Evolutionary conservation across 345 rosid genomes (phyloP).

Genomic region (Bruguiera sexangula): DNA sequence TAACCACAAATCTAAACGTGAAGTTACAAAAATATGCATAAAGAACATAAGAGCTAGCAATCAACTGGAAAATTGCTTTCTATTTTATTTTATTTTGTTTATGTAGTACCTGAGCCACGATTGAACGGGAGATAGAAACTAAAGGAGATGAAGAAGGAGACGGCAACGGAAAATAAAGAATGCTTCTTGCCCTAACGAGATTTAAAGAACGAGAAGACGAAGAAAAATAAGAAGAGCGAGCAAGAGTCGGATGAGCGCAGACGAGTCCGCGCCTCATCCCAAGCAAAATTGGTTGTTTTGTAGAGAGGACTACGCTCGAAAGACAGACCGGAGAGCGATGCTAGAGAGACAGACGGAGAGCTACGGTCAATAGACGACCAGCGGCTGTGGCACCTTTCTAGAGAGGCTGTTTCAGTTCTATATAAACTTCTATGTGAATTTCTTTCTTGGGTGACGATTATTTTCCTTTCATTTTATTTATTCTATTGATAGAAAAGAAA

Average conservation of each 20-base stretch:
- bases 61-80: background rate
- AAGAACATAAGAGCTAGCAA: background rate
- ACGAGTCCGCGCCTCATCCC: constrained; percentile 35
- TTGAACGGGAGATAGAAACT: constrained; percentile 13
- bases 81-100: too few species aligned
- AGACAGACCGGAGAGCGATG: background rate
- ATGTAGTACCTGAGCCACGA: constrained; percentile 38
- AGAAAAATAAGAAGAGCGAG: constrained; percentile 15
- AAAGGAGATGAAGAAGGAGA: constrained; percentile 23
- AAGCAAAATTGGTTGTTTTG: background rate
- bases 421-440: too few species aligned
- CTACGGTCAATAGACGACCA: too few species aligned
- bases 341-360: background rate
- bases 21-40: background rate
- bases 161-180: constrained; percentile 16
- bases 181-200: constrained; percentile 9
- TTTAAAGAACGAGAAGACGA: background rate
- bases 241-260: constrained; percentile 16
- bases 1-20: too few species aligned
- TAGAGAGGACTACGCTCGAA: background rate
- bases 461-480: too few species aligned
- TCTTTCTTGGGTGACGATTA: too few species aligned
- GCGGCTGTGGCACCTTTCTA: too few species aligned
- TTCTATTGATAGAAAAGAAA: too few species aligned
- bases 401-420: too few species aligned